These are phyloP conservation scores for Leptographium flavum DNA, from an alignment of 2,329 filamentous ascomycete genomes.

Conservation along the genomic window DNA sequence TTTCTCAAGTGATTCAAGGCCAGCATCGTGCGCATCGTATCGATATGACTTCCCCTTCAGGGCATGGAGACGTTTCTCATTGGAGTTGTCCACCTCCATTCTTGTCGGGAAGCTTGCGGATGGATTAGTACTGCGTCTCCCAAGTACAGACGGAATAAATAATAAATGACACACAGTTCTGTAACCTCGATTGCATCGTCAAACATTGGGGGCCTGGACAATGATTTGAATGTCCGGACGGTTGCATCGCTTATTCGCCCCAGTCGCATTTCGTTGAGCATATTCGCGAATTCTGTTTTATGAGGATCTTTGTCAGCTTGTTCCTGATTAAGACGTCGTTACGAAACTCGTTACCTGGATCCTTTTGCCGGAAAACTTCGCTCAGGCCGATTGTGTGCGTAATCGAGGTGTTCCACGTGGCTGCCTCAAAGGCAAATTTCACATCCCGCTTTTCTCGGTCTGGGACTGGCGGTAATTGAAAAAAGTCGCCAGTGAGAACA, in stretches of 20 bases:
- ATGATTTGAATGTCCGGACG: constrained; percentile 57
- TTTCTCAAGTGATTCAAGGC: constrained; percentile 52
- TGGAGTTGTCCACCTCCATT: constrained; percentile 77
- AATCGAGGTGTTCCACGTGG: constrained; percentile 83
- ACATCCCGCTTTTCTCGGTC: constrained; percentile 53
- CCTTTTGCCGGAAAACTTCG: constrained; percentile 91
- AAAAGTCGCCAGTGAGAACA: constrained; percentile 93
- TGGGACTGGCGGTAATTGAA: constrained; percentile 88
- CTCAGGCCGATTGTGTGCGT: constrained; percentile 92
- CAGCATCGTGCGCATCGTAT: constrained; percentile 64
- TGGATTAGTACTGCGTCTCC: constrained; percentile 17
- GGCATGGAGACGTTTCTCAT: constrained; percentile 55
- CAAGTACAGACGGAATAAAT: background rate
- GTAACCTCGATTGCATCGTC: constrained; percentile 69
- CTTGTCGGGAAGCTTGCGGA: constrained; percentile 62
- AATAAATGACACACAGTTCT: constrained; percentile 45
- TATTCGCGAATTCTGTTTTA: constrained; percentile 80
- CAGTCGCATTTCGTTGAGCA: constrained; percentile 96
- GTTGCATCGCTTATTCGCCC: constrained; percentile 68
- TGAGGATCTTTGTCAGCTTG: no score
- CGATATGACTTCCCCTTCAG: constrained; percentile 53
- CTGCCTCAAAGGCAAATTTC: constrained; percentile 87
- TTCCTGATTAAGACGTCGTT: no score
- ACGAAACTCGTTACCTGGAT: constrained; percentile 42
- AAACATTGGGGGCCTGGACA: constrained; percentile 58